Evolutionary conservation across 176 grass and related monocot species (phyloP), one percentile per base, ranked within the genome.

Genomic region (Poa pratensis): DNA sequence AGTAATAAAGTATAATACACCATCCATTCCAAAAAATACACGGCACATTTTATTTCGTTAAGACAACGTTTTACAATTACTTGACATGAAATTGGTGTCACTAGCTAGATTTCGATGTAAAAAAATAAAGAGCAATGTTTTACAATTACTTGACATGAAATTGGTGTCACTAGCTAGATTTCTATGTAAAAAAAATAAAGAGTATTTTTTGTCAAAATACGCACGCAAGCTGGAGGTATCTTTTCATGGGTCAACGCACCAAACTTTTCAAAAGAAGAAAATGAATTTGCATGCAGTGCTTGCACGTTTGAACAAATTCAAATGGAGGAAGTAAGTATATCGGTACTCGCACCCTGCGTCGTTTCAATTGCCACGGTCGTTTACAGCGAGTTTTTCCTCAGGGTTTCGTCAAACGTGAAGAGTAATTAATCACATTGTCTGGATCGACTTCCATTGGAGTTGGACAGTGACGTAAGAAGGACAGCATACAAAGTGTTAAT

Each of bases 381-480:
- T 20, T 35, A 32, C 9, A 16, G 2, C 0, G 8, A 54, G 5
- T 58, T 77, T 58, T n/a, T 23, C 0, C 18, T 37, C n/a, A 34
- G 4, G 19, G 9, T 35, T 5, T 11, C 63, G 7, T 67, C 16
- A 3, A 10, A 46, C 24, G 42, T 6, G 0, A n/a, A 71, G 40
- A 46, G 69, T 26, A 72, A 24, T 0, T 7, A 46, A 46, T 72
- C 12, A 72, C 15, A 72, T 16, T 23, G 15, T 19, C 1, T 10
- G 6, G 34, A 49, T 49, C 0, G 48, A 81, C 24, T 42, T 65
- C 23, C 59, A 0, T 22, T 2, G 24, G 9, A 68, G 66, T 30
- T 27, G 43, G 71, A 51, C 23, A 82, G 35, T 49, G 72, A 69
- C 49, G 8, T 82, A 82, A 58, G 48, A 45, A 20, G 37, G 37